Evolutionary conservation across 495 filamentous ascomycete genomes (phyloP).

Genomic region (Penicillium odoratum): DNA sequence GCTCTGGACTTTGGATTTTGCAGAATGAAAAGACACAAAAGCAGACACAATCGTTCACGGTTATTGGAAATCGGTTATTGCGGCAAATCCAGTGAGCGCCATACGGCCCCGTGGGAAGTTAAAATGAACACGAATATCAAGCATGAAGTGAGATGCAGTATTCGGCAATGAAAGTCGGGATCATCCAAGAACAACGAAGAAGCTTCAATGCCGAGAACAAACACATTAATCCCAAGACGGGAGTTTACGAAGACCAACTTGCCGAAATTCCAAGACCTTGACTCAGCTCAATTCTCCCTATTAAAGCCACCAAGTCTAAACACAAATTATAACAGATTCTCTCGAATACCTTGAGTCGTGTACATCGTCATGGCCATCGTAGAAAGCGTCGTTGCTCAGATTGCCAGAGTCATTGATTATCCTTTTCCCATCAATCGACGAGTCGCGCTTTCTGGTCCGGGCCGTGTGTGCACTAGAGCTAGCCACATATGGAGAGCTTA

Average conservation of each 20-base stretch:
- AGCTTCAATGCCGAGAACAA: background rate
- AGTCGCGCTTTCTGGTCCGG: conserved; percentile 12
- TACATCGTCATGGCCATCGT: conserved; percentile 6
- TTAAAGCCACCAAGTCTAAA: background rate
- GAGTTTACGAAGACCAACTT: background rate
- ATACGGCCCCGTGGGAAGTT: background rate
- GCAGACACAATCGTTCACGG: background rate
- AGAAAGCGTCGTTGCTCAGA: conserved; percentile 14
- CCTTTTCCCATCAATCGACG: conserved; percentile 16
- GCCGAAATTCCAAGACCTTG: background rate
- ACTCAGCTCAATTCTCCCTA: background rate
- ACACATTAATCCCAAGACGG: too few relatives aligned
- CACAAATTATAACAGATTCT: conserved; percentile 13
- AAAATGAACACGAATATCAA: background rate
- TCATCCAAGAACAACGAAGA: background rate
- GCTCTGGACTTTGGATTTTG: background rate
- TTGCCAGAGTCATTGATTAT: conserved; percentile 11
- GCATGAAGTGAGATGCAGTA: background rate
- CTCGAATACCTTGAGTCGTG: conserved; percentile 3
- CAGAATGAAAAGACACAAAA: background rate
- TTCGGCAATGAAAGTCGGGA: background rate
- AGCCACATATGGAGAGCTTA: conserved; percentile 14
- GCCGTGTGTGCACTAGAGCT: conserved; percentile 1
- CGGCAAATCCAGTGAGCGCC: background rate
- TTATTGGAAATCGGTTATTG: background rate